Base-by-base conservation (phyloP, 1,284 basidiomycete genomes). In the Stereum hirsutum region DNA sequence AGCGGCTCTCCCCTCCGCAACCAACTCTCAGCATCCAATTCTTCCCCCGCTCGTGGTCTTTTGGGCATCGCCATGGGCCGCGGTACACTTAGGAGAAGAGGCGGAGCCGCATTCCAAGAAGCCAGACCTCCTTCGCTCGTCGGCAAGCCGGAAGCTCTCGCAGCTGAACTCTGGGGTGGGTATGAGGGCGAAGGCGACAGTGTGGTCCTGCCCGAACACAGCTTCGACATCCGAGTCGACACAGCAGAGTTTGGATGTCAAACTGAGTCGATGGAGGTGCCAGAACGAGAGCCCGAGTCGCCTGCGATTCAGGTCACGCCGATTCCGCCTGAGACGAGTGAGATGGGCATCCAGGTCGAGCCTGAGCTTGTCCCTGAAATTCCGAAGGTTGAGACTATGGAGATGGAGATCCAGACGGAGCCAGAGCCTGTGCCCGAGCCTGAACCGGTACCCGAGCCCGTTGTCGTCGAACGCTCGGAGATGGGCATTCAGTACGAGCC, bases 41-140 rank as follows among this genome's bases (percentile, higher is more conserved):
- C n/a, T n/a, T n/a, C n/a, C n/a, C n/a, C n/a, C n/a, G n/a, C n/a
- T n/a, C n/a, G n/a, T n/a, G n/a, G n/a, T n/a, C n/a, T n/a, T n/a
- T n/a, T n/a, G n/a, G n/a, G n/a, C n/a, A 67, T 75, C 37, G 58
- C 75, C 23, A 62, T 79, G 42, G 62, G 70, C 24, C 65, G 70
- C 46, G 66, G 68, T 6, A 54, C 67, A 31, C 66, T 69, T 31
- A 68, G 78, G 20, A 68, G 80, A 6, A 66, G 81, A 33, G 77
- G 83, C 39, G 80, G 80, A 42, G 69, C 74, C 41, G 72, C 81
- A 10, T 82, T 71, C 62, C 75, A 78, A 50, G 74, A 78, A 49
- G 70, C 73, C 11, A 70, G 82, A 6, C 84, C 84, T 2, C 66
- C 75, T 26, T 85, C 81, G 0, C 61, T 87, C 27, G 71, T 86